Percentiles rank a stretch among this genome's conserved stretches.
Conservation (phyloP, 345 rosid species). For the Arabidopsis suecica region DNA sequence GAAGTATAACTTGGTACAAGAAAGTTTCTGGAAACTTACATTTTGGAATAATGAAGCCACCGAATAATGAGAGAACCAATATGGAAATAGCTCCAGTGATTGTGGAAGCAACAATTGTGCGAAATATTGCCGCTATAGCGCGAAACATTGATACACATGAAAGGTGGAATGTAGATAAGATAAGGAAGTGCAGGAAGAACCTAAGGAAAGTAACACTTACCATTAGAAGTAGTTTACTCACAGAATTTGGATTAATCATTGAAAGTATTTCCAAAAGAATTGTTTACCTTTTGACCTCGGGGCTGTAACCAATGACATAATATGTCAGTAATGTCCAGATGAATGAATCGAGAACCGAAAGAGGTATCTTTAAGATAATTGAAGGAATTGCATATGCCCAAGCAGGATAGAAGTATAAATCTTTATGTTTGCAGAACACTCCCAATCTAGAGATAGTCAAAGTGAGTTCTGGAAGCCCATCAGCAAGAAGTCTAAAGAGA, state of each 20-base stretch:
- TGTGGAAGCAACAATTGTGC: constrained; percentile 54
- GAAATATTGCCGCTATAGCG: constrained; percentile 53
- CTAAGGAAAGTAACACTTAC: constrained; percentile 19
- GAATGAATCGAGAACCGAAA: constrained; percentile 49
- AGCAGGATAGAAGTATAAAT: constrained; percentile 53
- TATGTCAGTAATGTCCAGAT: constrained; percentile 59
- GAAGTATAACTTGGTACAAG: constrained; percentile 7
- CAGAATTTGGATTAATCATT: constrained; percentile 16
- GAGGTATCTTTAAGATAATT: constrained; percentile 53
- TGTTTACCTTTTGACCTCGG: constrained; percentile 50
- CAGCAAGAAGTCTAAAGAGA: constrained; percentile 50
- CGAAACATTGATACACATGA: constrained; percentile 61
- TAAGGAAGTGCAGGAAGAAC: constrained; percentile 58
- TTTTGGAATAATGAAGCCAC: constrained; percentile 67
- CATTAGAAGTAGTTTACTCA: constrained; percentile 7
- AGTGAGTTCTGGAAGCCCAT: constrained; percentile 57
- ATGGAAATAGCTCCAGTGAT: constrained; percentile 45
- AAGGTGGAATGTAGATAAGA: constrained; percentile 55
- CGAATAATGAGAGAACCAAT: constrained; percentile 53
- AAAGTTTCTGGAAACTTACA: constrained; percentile 35
- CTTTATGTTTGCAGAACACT: constrained; percentile 55
- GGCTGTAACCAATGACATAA: constrained; percentile 58
- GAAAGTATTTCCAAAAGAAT: constrained; percentile 42
- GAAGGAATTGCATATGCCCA: constrained; percentile 67
- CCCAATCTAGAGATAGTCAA: constrained; percentile 52